Conservation (phyloP, 176 grass and related monocot genomes). For the Triticum aestivum region DNA sequence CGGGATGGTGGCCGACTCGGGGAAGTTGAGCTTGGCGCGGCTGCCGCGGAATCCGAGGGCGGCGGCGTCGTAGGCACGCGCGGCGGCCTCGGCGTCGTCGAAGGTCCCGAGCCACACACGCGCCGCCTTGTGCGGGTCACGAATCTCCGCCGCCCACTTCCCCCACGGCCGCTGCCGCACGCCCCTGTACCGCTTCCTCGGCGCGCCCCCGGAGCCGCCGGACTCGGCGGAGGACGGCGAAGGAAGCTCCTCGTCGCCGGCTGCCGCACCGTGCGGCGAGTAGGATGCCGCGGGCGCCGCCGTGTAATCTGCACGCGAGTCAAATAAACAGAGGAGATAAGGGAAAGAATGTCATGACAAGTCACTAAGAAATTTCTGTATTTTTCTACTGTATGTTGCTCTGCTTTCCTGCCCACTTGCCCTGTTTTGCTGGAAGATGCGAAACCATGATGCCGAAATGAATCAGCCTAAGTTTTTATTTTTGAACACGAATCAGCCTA, state of each 20-base stretch:
- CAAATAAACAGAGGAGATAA: neutral
- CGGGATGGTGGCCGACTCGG: slow-evolving; percentile 39
- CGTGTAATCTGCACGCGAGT: neutral
- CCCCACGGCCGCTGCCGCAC: slow-evolving; percentile 93
- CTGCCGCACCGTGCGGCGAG: neutral
- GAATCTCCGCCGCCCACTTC: slow-evolving; percentile 92
- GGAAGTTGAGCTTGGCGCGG: slow-evolving; percentile 76
- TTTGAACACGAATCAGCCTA: neutral
- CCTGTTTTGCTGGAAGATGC: neutral
- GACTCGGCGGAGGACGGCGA: slow-evolving; percentile 12
- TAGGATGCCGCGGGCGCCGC: neutral
- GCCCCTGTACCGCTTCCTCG: slow-evolving; percentile 62
- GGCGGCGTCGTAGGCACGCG: slow-evolving; percentile 76
- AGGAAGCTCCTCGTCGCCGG: neutral
- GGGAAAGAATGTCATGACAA: neutral
- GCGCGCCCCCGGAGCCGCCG: neutral
- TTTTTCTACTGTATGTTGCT: neutral
- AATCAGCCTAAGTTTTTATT: too few species aligned
- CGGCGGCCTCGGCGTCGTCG: slow-evolving; percentile 75
- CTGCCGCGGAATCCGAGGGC: slow-evolving; percentile 74
- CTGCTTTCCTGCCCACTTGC: slow-evolving; percentile 2
- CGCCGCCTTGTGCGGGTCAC: slow-evolving; percentile 74
- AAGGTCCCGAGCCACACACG: slow-evolving; percentile 96
- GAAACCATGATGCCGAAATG: too few species aligned
- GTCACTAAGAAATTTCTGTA: too few species aligned